These are phyloP conservation scores for Pestalotiopsis sp. DNA, from an alignment of 2,329 filamentous ascomycete genomes.

Conservation along the genomic window DNA sequence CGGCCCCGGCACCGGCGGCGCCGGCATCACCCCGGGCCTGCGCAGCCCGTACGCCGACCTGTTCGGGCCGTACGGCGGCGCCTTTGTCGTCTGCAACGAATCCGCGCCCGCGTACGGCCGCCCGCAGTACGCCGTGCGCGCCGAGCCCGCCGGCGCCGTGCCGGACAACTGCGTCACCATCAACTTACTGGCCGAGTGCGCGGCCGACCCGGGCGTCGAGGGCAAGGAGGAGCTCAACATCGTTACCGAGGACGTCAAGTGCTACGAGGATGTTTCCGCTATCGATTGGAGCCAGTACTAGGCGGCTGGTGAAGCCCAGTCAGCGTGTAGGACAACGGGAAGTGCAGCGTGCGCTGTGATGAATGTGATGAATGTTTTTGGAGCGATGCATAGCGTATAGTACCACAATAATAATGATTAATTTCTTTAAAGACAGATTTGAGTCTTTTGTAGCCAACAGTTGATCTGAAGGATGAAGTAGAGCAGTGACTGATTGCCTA, in stretches of 20 bases:
- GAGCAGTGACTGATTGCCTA: too few species aligned
- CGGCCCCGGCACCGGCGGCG: slow-evolving; percentile 4
- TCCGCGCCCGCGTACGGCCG: not conserved
- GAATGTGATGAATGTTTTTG: too few species aligned
- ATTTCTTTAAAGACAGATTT: too few species aligned
- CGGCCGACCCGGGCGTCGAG: not conserved
- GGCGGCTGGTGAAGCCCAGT: not conserved
- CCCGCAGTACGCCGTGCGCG: slow-evolving; percentile 7
- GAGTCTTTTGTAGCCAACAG: too few species aligned
- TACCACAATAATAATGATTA: too few species aligned
- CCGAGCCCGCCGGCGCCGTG: not conserved
- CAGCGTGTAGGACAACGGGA: too few species aligned
- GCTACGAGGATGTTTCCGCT: slow-evolving; percentile 11
- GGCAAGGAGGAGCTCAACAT: slow-evolving; percentile 12
- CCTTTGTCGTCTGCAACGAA: slow-evolving; percentile 10
- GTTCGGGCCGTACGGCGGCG: slow-evolving; percentile 1
- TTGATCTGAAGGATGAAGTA: too few species aligned
- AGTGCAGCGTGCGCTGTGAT: too few species aligned
- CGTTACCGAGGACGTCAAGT: slow-evolving; percentile 3
- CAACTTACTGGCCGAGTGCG: slow-evolving; percentile 9
- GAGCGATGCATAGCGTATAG: too few species aligned
- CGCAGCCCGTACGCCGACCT: slow-evolving; percentile 11
- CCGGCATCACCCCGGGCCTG: slow-evolving; percentile 8
- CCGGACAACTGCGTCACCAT: slow-evolving; percentile 13
- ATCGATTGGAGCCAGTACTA: slow-evolving; percentile 13